Percentiles rank a stretch among this genome's conserved stretches.
Conservation (phyloP, 2,329 filamentous ascomycete species). For the Davidsoniella neocaledoniae region DNA sequence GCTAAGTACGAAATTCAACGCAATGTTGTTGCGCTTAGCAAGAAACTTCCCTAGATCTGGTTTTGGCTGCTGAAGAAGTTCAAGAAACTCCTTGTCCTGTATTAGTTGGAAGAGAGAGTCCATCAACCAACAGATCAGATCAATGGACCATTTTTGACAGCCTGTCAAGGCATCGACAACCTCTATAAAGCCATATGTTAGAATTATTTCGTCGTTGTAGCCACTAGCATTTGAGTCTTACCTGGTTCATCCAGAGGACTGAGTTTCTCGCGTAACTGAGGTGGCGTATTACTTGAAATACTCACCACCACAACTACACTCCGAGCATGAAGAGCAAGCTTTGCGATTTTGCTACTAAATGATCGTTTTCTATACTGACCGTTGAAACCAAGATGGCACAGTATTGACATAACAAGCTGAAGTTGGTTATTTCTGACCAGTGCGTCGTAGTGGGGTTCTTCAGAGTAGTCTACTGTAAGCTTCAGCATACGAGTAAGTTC, state of each 20-base stretch:
- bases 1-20: conserved; percentile 49
- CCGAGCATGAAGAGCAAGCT: conserved; percentile 57
- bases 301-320: conserved; percentile 51
- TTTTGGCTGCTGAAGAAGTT: conserved; percentile 29
- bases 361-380: conserved; percentile 44
- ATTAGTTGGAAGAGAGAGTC: conserved; percentile 41
- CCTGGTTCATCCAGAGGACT: conserved; percentile 45
- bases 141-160: conserved; percentile 62
- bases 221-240: conserved; percentile 14
- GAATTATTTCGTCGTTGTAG: not conserved
- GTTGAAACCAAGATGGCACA: conserved; percentile 60
- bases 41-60: conserved; percentile 34
- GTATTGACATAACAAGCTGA: conserved; percentile 60
- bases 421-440: conserved; percentile 58
- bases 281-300: conserved; percentile 41
- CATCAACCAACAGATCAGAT: conserved; percentile 48
- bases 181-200: conserved; percentile 27
- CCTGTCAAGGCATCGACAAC: conserved; percentile 56
- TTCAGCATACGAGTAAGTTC: conserved; percentile 55
- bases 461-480: conserved; percentile 64
- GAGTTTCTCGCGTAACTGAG: conserved; percentile 35
- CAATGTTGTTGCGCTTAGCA: conserved; percentile 36
- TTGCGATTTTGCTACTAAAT: conserved; percentile 57
- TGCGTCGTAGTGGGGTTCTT: conserved; percentile 54
- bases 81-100: conserved; percentile 33